Percentiles rank a stretch among this genome's conserved stretches.
These are phyloP conservation scores for Lentinula guzmanii DNA, from an alignment of 768 basidiomycete species.

Conservation along the genomic window DNA sequence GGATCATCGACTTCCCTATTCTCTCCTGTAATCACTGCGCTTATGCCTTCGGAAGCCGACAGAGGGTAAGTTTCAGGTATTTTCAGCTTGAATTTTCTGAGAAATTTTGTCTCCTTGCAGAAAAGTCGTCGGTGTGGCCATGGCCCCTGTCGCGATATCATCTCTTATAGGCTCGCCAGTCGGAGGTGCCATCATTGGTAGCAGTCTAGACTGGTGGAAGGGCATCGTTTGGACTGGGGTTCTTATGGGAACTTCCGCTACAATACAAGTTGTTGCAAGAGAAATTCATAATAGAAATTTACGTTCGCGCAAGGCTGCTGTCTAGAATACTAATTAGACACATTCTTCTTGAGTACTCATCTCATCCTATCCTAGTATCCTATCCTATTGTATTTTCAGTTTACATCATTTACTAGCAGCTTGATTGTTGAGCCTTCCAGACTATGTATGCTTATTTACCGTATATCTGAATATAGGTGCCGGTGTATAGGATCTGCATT, in stretches of 20 bases:
- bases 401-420: too few relatives aligned
- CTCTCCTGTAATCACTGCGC: not conserved
- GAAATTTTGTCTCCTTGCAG: not conserved
- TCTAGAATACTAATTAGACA: too few relatives aligned
- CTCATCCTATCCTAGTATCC: too few relatives aligned
- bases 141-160: slow-evolving; percentile 1
- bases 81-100: not conserved
- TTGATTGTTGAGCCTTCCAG: too few relatives aligned
- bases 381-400: too few relatives aligned
- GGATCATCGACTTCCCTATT: not conserved
- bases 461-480: too few relatives aligned
- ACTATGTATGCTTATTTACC: too few relatives aligned
- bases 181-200: not conserved
- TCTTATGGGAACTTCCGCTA: not conserved
- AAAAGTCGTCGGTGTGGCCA: not conserved
- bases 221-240: slow-evolving; percentile 1
- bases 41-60: slow-evolving; percentile 6
- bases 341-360: not conserved
- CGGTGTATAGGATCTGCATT: too few relatives aligned
- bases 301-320: not conserved
- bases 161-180: not conserved
- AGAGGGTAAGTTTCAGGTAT: not conserved
- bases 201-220: not conserved
- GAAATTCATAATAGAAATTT: not conserved
- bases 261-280: not conserved